phyloP scores from a whole-genome alignment of 2,329 filamentous ascomycete genomes.

The Lecanoromycetidae sp. region DNA sequence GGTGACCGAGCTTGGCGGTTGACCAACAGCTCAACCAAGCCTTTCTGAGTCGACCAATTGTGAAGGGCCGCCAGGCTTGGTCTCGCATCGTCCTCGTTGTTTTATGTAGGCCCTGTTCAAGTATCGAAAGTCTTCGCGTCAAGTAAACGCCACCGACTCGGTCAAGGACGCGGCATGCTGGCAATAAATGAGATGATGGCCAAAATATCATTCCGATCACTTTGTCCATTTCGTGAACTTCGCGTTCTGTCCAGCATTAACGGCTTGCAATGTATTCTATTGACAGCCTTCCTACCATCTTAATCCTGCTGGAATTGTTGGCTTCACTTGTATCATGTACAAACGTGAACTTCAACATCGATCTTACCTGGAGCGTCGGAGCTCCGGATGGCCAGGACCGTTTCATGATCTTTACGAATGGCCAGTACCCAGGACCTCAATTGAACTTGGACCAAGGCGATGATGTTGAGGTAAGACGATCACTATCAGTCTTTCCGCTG shows the following conservation, averaged over 20 bases:
- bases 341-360: constrained; percentile 1
- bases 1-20: too few species aligned
- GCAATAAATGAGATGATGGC: neutral
- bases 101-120: too few species aligned
- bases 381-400: constrained; percentile 12
- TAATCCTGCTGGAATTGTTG: neutral
- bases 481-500: neutral
- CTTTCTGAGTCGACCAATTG: too few species aligned
- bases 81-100: too few species aligned
- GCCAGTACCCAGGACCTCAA: constrained; percentile 9
- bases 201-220: neutral
- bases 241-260: neutral
- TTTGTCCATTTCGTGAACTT: neutral
- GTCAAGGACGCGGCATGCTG: too few species aligned
- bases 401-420: constrained; percentile 9
- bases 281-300: neutral
- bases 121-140: neutral
- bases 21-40: too few species aligned
- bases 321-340: constrained; percentile 1
- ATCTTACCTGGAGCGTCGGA: constrained; percentile 9
- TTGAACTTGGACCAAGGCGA: constrained; percentile 10
- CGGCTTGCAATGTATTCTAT: neutral
- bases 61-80: too few species aligned
- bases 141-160: neutral
- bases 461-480: constrained; percentile 8